These are phyloP conservation scores for Aegilops umbellulata DNA, from an alignment of 176 grass and related monocot genomes.

Conservation along the genomic window DNA sequence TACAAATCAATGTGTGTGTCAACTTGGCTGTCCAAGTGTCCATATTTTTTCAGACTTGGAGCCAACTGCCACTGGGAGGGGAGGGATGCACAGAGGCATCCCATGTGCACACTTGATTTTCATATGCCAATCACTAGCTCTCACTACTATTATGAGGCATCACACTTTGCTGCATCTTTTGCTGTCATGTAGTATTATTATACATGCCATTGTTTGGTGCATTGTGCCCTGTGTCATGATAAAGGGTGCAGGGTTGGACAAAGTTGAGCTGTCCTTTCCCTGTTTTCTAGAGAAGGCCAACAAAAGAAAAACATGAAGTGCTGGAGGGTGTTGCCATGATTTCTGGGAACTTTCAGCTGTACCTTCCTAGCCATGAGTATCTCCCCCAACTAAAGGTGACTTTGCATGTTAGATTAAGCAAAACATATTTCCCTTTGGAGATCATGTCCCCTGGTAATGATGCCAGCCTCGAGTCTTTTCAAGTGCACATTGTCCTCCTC, in stretches of 20 bases:
- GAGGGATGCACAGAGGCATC: slow-evolving; percentile 41
- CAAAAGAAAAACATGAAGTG: slow-evolving; percentile 26
- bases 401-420: slow-evolving; percentile 48
- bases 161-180: slow-evolving; percentile 52
- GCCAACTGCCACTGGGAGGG: slow-evolving; percentile 34
- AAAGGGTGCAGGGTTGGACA: slow-evolving; percentile 49
- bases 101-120: slow-evolving; percentile 65
- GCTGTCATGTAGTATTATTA: slow-evolving; percentile 34
- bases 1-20: slow-evolving; percentile 1
- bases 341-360: slow-evolving; percentile 48
- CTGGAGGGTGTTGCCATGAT: slow-evolving; percentile 53
- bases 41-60: slow-evolving; percentile 36
- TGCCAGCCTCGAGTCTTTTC: slow-evolving; percentile 58
- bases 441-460: slow-evolving; percentile 56
- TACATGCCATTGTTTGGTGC: slow-evolving; percentile 45
- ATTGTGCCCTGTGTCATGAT: slow-evolving; percentile 50
- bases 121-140: slow-evolving; percentile 29
- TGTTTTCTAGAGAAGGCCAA: slow-evolving; percentile 29
- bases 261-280: slow-evolving; percentile 43
- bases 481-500: slow-evolving; percentile 35
- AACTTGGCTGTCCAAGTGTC: slow-evolving; percentile 19
- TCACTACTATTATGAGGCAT: slow-evolving; percentile 42
- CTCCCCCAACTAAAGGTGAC: slow-evolving; percentile 42
- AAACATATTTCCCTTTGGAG: slow-evolving; percentile 60
- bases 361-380: slow-evolving; percentile 55